A percentile compares a stretch with the other conserved stretches of the same genome.
phyloP scores from a whole-genome alignment of 345 rosid species.

The Gossypium mustelinum region DNA sequence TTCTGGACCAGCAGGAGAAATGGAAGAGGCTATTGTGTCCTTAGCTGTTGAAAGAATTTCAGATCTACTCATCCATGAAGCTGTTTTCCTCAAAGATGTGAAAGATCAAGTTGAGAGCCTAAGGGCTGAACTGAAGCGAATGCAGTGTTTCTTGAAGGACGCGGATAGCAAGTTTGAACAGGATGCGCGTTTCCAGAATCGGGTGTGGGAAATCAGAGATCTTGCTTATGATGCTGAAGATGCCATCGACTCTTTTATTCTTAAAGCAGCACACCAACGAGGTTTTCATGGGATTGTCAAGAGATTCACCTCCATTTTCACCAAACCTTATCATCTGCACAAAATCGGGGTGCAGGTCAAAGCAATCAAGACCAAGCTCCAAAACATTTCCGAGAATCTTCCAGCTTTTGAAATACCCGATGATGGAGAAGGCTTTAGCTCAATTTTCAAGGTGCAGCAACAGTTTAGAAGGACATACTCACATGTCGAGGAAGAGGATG shows the following conservation, averaged over 20 bases:
- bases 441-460: neutral
- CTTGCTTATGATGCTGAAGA: no score
- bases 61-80: no score
- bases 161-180: no score
- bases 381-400: neutral
- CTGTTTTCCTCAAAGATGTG: no score
- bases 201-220: no score
- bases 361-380: neutral
- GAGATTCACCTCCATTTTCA: constrained; percentile 1
- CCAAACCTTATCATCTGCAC: neutral
- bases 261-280: neutral
- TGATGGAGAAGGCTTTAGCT: neutral
- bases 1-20: neutral
- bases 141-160: neutral
- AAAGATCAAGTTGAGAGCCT: neutral
- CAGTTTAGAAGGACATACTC: neutral
- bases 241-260: neutral
- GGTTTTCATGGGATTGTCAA: neutral
- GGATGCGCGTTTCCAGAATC: no score
- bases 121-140: neutral
- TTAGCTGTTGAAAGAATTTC: neutral
- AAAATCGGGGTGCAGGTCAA: neutral
- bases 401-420: neutral
- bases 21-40: neutral
- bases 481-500: neutral